A percentile compares a stretch with the other conserved stretches of the same genome.
Evolutionary conservation across 352 stramenopile species (phyloP).

Genomic region (Phytophthora hybrid): DNA sequence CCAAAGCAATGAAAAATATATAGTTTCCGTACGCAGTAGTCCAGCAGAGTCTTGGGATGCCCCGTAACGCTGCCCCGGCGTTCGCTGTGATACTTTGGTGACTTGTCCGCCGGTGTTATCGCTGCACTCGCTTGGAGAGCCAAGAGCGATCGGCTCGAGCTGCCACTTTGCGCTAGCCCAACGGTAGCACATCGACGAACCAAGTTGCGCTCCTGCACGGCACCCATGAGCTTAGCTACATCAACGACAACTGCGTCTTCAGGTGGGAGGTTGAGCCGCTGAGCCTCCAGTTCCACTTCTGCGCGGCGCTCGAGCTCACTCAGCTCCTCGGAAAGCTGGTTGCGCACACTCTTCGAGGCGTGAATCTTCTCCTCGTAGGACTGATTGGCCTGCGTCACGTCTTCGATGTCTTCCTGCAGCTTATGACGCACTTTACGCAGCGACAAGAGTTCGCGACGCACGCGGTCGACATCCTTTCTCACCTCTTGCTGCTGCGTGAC

Average conservation of each 20-base stretch:
- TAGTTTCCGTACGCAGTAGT: conserved; percentile 31
- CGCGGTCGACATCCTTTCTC: conserved; percentile 63
- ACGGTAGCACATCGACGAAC: conserved; percentile 19
- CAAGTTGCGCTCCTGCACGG: conserved; percentile 52
- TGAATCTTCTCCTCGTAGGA: conserved; percentile 56
- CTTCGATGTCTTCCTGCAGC: conserved; percentile 66
- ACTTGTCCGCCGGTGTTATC: conserved; percentile 2
- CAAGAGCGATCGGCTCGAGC: not conserved
- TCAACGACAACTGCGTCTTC: conserved; percentile 75
- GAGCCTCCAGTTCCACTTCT: conserved; percentile 61
- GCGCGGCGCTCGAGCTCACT: conserved; percentile 64
- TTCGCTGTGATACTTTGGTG: not conserved
- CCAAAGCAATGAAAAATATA: not conserved
- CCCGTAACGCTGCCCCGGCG: not conserved
- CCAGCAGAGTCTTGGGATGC: conserved; percentile 22
- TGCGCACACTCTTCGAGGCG: conserved; percentile 54
- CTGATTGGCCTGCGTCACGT: conserved; percentile 52
- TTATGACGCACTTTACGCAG: conserved; percentile 68
- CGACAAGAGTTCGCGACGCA: conserved; percentile 66
- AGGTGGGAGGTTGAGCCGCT: conserved; percentile 65
- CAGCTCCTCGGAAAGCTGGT: conserved; percentile 62
- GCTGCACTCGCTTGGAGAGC: conserved; percentile 1
- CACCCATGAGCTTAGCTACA: conserved; percentile 63
- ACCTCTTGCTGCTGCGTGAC: conserved; percentile 73
- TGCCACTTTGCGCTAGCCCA: conserved; percentile 4